These are phyloP conservation scores for Carnegiea gigantea DNA, from an alignment of 179 eudicot genomes.

Conservation along the genomic window DNA sequence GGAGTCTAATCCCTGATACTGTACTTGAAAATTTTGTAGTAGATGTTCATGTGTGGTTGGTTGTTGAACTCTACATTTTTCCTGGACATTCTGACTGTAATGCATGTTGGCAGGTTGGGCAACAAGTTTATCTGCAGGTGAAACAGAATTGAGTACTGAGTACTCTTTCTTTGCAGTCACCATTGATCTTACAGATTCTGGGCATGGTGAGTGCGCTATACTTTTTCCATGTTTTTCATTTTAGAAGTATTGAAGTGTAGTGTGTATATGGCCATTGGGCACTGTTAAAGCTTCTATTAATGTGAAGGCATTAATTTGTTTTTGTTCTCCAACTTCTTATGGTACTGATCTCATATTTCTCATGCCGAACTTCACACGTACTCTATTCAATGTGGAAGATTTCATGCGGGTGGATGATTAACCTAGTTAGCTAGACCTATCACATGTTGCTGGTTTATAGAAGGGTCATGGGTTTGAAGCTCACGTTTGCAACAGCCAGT, in stretches of 20 bases:
- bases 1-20: not conserved
- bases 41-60: slow-evolving; percentile 2
- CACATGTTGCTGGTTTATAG: no score
- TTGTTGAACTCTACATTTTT: slow-evolving; percentile 9
- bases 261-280: not conserved
- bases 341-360: no score
- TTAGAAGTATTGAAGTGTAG: not conserved
- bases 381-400: no score
- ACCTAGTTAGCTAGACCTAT: no score
- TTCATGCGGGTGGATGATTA: no score
- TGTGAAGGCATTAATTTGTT: no score
- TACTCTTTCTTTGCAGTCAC: slow-evolving; percentile 81
- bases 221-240: slow-evolving; percentile 1
- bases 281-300: no score
- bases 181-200: slow-evolving; percentile 87
- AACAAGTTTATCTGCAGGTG: slow-evolving; percentile 87
- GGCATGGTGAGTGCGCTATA: slow-evolving; percentile 65
- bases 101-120: slow-evolving; percentile 79
- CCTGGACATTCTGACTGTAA: slow-evolving; percentile 19
- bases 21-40: slow-evolving; percentile 4
- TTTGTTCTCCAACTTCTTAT: no score
- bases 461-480: no score
- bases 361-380: no score
- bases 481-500: no score
- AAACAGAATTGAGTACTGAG: slow-evolving; percentile 67